Evolutionary conservation across 2,329 filamentous ascomycete genomes (phyloP), one percentile per base, ranked within the genome.

Genomic region (Rhinocladiella similis): DNA sequence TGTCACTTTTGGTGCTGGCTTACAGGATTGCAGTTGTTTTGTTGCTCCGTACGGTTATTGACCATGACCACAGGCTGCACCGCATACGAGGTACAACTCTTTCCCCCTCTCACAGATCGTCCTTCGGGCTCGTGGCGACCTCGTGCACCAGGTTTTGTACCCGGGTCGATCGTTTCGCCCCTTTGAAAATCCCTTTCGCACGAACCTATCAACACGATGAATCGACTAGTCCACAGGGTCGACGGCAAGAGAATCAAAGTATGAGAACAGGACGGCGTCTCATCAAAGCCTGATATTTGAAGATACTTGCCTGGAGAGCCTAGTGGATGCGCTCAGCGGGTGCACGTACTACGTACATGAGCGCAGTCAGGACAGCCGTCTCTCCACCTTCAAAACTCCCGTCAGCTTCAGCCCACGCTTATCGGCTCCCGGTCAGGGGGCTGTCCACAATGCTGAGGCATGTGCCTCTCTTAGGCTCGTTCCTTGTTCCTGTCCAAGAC

Each of bases 81-180:
- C 5, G 29, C 29, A 33, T 33, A 33, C 36, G 5, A 13, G 14
- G 36, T 39, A 5, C 36, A n/a, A n/a, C 29, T 33, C 29, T 9
- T 9, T 46, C 14, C 20, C 43, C 43, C 20, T 27, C 14, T 27
- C 20, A 27, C 43, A 46, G 43, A 46, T 46, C 43, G 25, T n/a
- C 43, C 43, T 20, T 46, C 22, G 43, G 25, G 25, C 43, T 46
- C 43, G 43, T 46, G 43, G 43, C 25, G n/a, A 27, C 43, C 43
- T 46, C 43, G 43, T 46, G 43, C 25, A 25, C 43, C 43, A 46
- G 4, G 5, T n/a, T 46, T 46, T 29, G 43, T 46, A 20, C 43
- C 25, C 12, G 7, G 43, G 43, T 46, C 43, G 43, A 29, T 46
- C 43, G 19, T 22, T 46, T 41, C 38, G 43, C 43, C 43, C 25